Conservation (phyloP, 768 basidiomycete genomes). For the Pseudohyphozyma bogoriensis region DNA sequence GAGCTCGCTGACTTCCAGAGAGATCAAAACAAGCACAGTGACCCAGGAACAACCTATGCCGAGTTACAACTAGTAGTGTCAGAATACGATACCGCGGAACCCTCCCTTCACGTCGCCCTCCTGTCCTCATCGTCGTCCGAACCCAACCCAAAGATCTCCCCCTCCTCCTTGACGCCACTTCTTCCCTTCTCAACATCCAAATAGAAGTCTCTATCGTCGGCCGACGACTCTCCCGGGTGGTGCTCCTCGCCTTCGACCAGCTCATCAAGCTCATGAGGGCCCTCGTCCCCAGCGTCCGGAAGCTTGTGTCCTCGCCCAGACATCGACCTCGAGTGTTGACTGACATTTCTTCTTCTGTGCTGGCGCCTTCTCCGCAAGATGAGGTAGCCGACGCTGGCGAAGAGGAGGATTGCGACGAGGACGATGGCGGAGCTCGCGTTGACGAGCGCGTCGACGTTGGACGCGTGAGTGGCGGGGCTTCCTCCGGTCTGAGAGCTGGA, state of each 20-base stretch:
- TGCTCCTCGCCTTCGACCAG: conserved; percentile 16
- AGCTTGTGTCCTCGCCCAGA: conserved; percentile 5
- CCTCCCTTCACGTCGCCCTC: background rate
- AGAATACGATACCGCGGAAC: too few relatives aligned
- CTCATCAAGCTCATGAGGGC: conserved; percentile 24
- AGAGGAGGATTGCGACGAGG: conserved; percentile 19
- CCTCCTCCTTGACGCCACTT: conserved; percentile 5
- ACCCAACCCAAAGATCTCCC: conserved; percentile 21
- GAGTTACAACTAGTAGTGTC: background rate
- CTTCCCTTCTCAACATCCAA: conserved; percentile 1
- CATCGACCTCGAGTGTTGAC: conserved; percentile 3
- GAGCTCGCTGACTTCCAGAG: background rate
- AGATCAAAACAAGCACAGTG: background rate
- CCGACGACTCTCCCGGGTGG: background rate
- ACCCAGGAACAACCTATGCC: background rate
- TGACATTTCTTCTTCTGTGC: background rate
- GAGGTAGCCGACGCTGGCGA: conserved; percentile 8
- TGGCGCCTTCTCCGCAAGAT: conserved; percentile 5
- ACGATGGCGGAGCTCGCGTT: conserved; percentile 23
- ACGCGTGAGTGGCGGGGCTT: background rate
- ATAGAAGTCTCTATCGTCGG: background rate
- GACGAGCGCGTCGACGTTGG: conserved; percentile 22
- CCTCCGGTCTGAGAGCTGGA: background rate
- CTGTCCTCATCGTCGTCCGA: conserved; percentile 19
- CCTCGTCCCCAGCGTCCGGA: background rate